Base-by-base conservation (phyloP, 345 rosid species). In the Acer negundo region DNA sequence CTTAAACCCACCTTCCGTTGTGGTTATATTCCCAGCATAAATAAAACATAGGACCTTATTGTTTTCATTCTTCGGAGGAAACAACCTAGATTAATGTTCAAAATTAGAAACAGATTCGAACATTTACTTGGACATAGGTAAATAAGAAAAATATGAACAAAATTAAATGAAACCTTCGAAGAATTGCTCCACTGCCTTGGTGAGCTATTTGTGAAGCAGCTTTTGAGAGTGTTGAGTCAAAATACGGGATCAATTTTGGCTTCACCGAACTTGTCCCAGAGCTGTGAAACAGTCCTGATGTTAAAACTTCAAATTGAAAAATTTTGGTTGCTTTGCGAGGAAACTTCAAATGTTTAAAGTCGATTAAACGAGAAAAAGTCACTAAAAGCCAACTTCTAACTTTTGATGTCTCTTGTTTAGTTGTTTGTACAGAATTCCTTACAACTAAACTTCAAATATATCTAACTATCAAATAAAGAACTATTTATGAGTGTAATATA, bases 231-330 rank as follows among this genome's bases (percentile, higher is more conserved):
- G 80, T 62, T 2, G 90, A 77, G 40, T 88, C 86, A 24, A 79
- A 85, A 80, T 82, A 82, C 3, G 89, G 87, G 40, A 83, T 87
- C 83, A 87, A 76, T 77, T 83, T 87, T 15, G 87, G 92, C 75
- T 82, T 85, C 86, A 74, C 65, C 13, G 87, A 78, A 75, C 84
- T 82, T 23, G 87, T 82, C 15, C 88, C 89, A 44, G 89, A 82
- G 77, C 91, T 81, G 51, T 44, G 58, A 59, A 51, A 15, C 49
- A 24, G 28, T n/a, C n/a, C 10, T 23, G 64, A 23, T n/a, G 23
- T 55, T 24, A 59, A 65, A 51, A 64, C 4, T 10, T 38, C 6
- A 24, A 24, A 78, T 15, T 51, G 5, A 10, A 44, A 44, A 44
- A 15, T 15, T 51, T 51, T 1, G 6, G 56, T 51, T 16, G 7